phyloP scores from a whole-genome alignment of 2,329 filamentous ascomycete species.

The Penicillium sp. region DNA sequence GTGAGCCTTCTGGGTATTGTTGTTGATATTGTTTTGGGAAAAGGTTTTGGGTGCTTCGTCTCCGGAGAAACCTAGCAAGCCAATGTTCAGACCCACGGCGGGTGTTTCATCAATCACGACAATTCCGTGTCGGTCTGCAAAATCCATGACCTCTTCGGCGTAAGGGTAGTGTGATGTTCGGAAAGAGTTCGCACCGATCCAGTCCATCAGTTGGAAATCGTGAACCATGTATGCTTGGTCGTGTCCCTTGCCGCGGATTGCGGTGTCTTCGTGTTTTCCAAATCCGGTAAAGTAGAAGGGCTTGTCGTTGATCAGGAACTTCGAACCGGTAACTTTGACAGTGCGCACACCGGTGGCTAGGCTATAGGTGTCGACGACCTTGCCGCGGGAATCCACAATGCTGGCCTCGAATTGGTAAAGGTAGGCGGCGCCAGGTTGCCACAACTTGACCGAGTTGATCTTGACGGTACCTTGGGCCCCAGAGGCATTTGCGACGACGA shows the following conservation, averaged over 20 bases:
- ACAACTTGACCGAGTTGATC: constrained; percentile 20
- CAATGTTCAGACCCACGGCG: constrained; percentile 27
- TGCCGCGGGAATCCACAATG: constrained; percentile 10
- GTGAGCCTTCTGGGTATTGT: constrained; percentile 15
- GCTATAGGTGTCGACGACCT: constrained; percentile 21
- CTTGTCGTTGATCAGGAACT: constrained; percentile 28
- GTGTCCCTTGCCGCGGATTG: constrained; percentile 30
- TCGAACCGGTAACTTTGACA: constrained; percentile 16
- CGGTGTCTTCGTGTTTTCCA: constrained; percentile 29
- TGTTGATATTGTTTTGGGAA: neutral
- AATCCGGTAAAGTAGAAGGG: constrained; percentile 33
- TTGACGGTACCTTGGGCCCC: constrained; percentile 11
- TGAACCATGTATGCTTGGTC: constrained; percentile 33
- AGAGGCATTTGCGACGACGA: neutral
- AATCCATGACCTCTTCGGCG: constrained; percentile 29
- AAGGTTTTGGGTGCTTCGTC: neutral
- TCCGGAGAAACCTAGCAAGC: constrained; percentile 10
- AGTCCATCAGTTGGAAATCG: constrained; percentile 30
- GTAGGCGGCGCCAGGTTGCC: constrained; percentile 29
- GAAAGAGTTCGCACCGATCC: constrained; percentile 35
- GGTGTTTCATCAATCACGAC: constrained; percentile 30
- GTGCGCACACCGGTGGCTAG: constrained; percentile 23
- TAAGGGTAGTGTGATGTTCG: constrained; percentile 33
- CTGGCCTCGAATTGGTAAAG: constrained; percentile 25
- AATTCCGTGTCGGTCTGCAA: constrained; percentile 29